Base-by-base conservation (phyloP, 1,284 basidiomycete genomes). In the Pulveroboletus sp. region DNA sequence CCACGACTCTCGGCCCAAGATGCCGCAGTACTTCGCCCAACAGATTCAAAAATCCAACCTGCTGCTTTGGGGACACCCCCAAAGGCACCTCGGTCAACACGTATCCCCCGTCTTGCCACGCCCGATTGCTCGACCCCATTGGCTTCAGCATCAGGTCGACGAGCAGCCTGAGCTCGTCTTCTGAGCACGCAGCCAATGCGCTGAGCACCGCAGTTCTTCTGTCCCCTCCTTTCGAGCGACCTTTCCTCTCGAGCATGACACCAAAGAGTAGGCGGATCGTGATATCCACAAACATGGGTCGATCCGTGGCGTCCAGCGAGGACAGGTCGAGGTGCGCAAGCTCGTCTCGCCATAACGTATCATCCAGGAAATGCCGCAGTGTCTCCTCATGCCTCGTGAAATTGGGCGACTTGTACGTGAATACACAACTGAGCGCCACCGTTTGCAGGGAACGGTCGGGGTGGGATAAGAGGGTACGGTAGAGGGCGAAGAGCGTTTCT, bases 111-210 rank as follows among this genome's bases (percentile, higher is more conserved):
- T 70, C 70, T 49, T 54, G 57, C 67, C 49, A 66, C 45, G 43
- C 62, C 55, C 58, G 56, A 25, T 65, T 58, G 42, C 73, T 72
- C 45, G 73, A 74, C 10, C 75, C 77, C 61, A 97, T 82, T 0
- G 94, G 89, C 50, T 82, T 81, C n/a, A 98, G 74, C 94, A 99
- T 99, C 49, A 99, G 79, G 62, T 95, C 87, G 22, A 97, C 85
- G 0, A 99, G 78, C 1, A 93, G 77, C 2, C 77, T 76, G 9
- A 98, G 81, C 69, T 98, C 96, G 9, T 83, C 79, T 35, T 89
- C 79, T 0, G 80, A 78, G 65, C 91, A 94, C 2, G 84, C 85
- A 3, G 81, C 84, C 17, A 98, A 77, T 2, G 89, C 77, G 17
- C 84, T 78, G 24, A 99, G 78, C 14, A 98, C 86, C 2, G 94